Conservation (phyloP, 495 filamentous ascomycete species). For the Aspergillus coremiiformis region DNA sequence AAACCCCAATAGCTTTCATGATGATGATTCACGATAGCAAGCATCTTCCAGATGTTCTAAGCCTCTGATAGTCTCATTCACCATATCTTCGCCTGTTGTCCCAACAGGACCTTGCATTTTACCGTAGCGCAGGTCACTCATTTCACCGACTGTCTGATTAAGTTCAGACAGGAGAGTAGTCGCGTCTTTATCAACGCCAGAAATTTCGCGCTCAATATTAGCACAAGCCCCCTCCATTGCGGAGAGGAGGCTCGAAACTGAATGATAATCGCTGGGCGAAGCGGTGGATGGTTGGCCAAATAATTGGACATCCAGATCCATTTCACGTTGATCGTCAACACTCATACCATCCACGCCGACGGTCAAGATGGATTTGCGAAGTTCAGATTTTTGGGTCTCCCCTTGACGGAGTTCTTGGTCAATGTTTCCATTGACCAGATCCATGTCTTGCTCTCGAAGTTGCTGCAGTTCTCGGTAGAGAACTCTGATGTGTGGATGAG, state of each 20-base stretch:
- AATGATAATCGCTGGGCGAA: conserved; percentile 43
- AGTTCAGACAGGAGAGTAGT: conserved; percentile 52
- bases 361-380: conserved; percentile 47
- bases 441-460: conserved; percentile 59
- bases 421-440: conserved; percentile 61
- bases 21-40: conserved; percentile 39
- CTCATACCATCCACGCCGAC: conserved; percentile 46
- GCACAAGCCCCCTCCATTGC: conserved; percentile 59
- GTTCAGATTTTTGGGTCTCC: conserved; percentile 53
- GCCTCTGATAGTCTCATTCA: conserved; percentile 47
- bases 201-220: conserved; percentile 60
- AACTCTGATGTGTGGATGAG: conserved; percentile 61
- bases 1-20: neutral
- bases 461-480: conserved; percentile 77
- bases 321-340: conserved; percentile 57
- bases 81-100: conserved; percentile 48
- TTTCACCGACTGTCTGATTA: conserved; percentile 53
- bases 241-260: conserved; percentile 54
- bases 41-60: conserved; percentile 54
- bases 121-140: conserved; percentile 81
- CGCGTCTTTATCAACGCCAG: conserved; percentile 56
- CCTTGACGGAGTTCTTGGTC: conserved; percentile 57
- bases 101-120: conserved; percentile 55
- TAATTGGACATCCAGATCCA: conserved; percentile 65
- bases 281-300: conserved; percentile 50